Percentiles rank a stretch among this genome's conserved stretches.
Evolutionary conservation across 139 green algal genomes (phyloP).

Genomic region (Zygnema circumcarinatum): DNA sequence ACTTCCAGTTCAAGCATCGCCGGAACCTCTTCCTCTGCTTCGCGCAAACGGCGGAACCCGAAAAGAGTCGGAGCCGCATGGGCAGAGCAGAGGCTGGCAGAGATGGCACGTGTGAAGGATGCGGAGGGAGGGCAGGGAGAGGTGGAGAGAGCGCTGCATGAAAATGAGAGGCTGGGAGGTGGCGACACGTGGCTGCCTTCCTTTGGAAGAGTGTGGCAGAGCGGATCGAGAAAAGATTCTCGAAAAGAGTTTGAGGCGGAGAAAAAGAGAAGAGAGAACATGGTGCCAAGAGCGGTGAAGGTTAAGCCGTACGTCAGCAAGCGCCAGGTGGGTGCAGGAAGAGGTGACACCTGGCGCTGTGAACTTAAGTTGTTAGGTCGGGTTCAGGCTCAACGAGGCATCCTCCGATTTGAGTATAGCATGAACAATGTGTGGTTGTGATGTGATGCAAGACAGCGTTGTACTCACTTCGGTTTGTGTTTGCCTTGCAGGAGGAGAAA

Average conservation of each 20-base stretch:
- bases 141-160: not conserved
- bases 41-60: conserved; percentile 39
- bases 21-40: not conserved
- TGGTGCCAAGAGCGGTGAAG: not conserved
- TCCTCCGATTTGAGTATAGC: no score
- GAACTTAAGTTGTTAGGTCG: no score
- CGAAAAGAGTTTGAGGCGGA: conserved; percentile 19
- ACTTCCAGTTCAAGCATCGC: not conserved
- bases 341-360: no score
- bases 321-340: conserved; percentile 16
- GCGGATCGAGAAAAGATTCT: conserved; percentile 25
- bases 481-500: no score
- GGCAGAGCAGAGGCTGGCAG: conserved; percentile 19
- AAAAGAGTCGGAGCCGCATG: conserved; percentile 42
- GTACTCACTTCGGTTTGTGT: no score
- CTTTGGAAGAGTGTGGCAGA: conserved; percentile 41
- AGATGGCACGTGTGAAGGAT: conserved; percentile 1
- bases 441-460: no score
- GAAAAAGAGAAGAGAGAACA: not conserved
- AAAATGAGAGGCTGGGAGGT: not conserved
- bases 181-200: conserved; percentile 18
- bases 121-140: not conserved
- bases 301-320: conserved; percentile 37
- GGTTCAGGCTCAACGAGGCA: no score
- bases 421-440: no score